Percentiles rank a stretch among this genome's conserved stretches.
These are phyloP conservation scores for Toxoplasma gondii DNA, from an alignment of 169 alveolate species.

Conservation along the genomic window DNA sequence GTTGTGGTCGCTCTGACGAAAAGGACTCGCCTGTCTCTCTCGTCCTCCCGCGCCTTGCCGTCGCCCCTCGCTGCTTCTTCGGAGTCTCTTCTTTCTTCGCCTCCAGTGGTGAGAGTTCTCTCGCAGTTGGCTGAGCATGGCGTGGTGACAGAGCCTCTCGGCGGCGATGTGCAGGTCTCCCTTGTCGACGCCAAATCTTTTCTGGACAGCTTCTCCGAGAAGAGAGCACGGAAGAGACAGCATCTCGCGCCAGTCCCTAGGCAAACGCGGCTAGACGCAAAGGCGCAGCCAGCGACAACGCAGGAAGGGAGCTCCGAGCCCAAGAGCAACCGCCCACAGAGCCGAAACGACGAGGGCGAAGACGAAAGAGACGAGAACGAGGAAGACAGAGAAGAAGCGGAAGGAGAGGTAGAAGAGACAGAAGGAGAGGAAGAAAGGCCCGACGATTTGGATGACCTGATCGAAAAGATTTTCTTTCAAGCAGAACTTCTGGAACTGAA, in stretches of 20 bases:
- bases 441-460: background rate
- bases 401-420: background rate
- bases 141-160: background rate
- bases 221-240: background rate
- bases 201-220: background rate
- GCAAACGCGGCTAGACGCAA: too few species aligned
- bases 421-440: background rate
- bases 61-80: background rate
- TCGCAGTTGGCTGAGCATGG: background rate
- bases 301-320: background rate
- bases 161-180: constrained; percentile 9
- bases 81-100: background rate
- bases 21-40: background rate
- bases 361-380: background rate
- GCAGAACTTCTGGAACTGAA: background rate
- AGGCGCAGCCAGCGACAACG: background rate
- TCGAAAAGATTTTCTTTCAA: background rate
- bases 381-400: background rate
- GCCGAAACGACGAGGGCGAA: background rate
- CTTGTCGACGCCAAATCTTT: background rate
- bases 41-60: background rate
- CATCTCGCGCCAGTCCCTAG: too few species aligned
- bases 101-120: background rate
- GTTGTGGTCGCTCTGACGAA: background rate
- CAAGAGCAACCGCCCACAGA: background rate